phyloP scores from a whole-genome alignment of 305 asterid genomes.

The Fraxinus baroniana region DNA sequence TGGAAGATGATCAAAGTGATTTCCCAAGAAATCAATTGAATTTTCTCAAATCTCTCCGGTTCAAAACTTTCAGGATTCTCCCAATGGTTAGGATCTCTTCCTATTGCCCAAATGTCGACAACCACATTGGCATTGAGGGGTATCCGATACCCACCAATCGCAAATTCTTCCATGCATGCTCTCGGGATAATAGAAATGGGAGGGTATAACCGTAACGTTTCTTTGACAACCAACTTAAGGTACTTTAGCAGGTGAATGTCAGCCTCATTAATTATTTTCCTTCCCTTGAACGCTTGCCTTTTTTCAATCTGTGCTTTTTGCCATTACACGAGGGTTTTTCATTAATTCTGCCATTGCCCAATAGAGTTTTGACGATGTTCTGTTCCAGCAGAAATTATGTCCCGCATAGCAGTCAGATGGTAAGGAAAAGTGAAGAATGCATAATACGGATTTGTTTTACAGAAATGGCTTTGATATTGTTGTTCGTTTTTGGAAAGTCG shows the following conservation, averaged over 20 bases:
- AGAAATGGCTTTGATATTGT: background rate
- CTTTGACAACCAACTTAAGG: background rate
- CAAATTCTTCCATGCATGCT: background rate
- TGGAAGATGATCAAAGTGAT: background rate
- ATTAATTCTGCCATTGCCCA: background rate
- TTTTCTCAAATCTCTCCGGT: constrained; percentile 27
- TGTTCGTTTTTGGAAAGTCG: background rate
- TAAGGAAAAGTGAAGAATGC: background rate
- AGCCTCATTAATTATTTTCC: background rate
- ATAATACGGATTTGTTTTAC: background rate
- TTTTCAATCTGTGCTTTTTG: background rate
- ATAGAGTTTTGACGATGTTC: background rate
- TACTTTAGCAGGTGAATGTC: background rate
- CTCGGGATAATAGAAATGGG: background rate
- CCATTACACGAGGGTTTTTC: background rate
- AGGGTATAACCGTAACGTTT: background rate
- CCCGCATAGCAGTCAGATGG: background rate
- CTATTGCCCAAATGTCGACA: background rate
- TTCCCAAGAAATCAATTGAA: constrained; percentile 11
- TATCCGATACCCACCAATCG: background rate
- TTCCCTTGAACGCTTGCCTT: background rate
- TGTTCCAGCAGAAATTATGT: background rate
- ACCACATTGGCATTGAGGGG: background rate
- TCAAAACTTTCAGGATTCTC: constrained; percentile 21
- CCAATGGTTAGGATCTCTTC: background rate